phyloP scores from a whole-genome alignment of 768 basidiomycete species.

The Hygrophorus russula region DNA sequence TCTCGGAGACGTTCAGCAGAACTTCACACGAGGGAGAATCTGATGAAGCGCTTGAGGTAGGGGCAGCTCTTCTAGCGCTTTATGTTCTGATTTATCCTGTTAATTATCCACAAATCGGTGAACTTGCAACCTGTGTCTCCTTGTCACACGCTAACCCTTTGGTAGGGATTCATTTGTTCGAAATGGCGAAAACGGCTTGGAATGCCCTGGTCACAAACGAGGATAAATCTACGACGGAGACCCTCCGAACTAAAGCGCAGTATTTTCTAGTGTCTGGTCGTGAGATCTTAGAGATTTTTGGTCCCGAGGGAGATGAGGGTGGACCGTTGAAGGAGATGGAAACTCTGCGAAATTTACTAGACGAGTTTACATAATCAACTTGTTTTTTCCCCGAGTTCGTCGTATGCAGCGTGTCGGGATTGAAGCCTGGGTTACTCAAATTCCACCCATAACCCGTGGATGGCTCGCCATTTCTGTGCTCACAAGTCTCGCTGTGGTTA shows the following conservation, averaged over 20 bases:
- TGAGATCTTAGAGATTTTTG: conserved; percentile 34
- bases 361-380: conserved; percentile 4
- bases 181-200: conserved; percentile 71
- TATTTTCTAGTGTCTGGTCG: conserved; percentile 29
- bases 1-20: conserved; percentile 56
- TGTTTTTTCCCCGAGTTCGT: neutral
- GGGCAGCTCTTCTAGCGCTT: conserved; percentile 48
- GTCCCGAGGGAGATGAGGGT: conserved; percentile 50
- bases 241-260: conserved; percentile 16
- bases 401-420: conserved; percentile 65
- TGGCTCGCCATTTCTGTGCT: conserved; percentile 77
- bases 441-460: conserved; percentile 82
- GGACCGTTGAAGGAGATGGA: conserved; percentile 48
- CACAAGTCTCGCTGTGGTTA: conserved; percentile 78
- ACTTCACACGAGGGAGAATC: conserved; percentile 60
- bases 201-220: conserved; percentile 34
- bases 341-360: conserved; percentile 30
- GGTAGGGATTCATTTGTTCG: conserved; percentile 63
- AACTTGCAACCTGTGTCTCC: conserved; percentile 10
- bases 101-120: conserved; percentile 79
- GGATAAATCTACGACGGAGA: conserved; percentile 12
- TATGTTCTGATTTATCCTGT: conserved; percentile 63
- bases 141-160: neutral
- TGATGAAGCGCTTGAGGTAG: conserved; percentile 37
- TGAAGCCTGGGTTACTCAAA: conserved; percentile 85